Conservation (phyloP, 441 rosid genomes). For the Adansonia rubrostipa region DNA sequence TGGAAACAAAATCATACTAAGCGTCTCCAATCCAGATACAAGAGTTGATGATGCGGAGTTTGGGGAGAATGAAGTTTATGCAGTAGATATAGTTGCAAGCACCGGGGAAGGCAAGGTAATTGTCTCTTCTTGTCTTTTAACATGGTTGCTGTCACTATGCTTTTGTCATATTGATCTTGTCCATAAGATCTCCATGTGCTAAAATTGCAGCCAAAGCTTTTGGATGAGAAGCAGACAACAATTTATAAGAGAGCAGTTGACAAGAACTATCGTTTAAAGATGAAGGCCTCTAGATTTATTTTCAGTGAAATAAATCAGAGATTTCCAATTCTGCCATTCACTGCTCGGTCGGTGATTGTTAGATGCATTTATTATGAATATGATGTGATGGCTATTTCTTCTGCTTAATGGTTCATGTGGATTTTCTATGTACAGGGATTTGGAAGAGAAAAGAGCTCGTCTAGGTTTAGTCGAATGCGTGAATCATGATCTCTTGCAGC, state of each 20-base stretch:
- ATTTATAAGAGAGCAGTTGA: slow-evolving; percentile 86
- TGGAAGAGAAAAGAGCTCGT: slow-evolving; percentile 92
- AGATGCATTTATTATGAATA: background rate
- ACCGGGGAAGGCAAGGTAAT: slow-evolving; percentile 93
- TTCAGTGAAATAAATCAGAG: slow-evolving; percentile 86
- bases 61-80: slow-evolving; percentile 88
- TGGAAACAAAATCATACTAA: slow-evolving; percentile 79
- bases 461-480: slow-evolving; percentile 89
- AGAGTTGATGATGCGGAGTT: slow-evolving; percentile 91
- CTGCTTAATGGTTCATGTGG: background rate
- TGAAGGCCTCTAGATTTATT: slow-evolving; percentile 95
- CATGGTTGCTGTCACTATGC: background rate
- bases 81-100: slow-evolving; percentile 88
- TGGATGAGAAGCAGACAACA: slow-evolving; percentile 94
- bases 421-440: slow-evolving; percentile 47
- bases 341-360: slow-evolving; percentile 60
- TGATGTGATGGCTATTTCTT: background rate
- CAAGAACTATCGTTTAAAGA: slow-evolving; percentile 82
- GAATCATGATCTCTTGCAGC: slow-evolving; percentile 88
- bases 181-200: background rate
- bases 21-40: slow-evolving; percentile 75
- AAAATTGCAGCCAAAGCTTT: slow-evolving; percentile 72
- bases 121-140: background rate
- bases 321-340: slow-evolving; percentile 78
- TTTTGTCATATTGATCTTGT: background rate